A percentile compares a stretch with the other conserved stretches of the same genome.
Evolutionary conservation across 352 stramenopile genomes (phyloP).

Genomic region (Pythium myriotylum): DNA sequence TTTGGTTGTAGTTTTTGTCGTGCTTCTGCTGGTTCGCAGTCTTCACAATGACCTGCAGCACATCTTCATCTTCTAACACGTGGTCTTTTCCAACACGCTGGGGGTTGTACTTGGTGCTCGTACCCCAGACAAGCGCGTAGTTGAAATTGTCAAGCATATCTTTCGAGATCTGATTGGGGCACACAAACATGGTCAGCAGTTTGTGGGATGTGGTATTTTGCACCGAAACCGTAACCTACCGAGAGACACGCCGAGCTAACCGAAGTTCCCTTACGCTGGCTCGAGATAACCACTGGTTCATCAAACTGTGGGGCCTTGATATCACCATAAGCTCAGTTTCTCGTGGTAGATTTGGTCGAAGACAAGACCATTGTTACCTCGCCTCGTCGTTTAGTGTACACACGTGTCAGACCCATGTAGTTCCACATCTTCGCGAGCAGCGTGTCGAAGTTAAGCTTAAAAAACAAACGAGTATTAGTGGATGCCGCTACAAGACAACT

Average conservation of each 20-base stretch:
- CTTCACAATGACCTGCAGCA: conserved; percentile 98
- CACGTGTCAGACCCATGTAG: conserved; percentile 89
- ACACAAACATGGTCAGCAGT: not conserved
- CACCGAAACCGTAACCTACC: conserved; percentile 41
- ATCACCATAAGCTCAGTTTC: not conserved
- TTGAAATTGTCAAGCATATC: conserved; percentile 97
- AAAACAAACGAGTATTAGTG: not conserved
- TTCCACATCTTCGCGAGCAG: conserved; percentile 90
- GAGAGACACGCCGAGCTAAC: conserved; percentile 84
- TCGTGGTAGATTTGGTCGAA: conserved; percentile 3
- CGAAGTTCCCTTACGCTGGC: conserved; percentile 78
- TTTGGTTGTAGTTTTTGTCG: conserved; percentile 97
- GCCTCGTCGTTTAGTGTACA: conserved; percentile 89
- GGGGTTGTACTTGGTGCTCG: conserved; percentile 97
- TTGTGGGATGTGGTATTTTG: not conserved
- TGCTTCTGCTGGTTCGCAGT: conserved; percentile 98
- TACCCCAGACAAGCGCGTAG: conserved; percentile 98
- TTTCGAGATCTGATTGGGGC: conserved; percentile 75
- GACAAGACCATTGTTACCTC: conserved; percentile 41
- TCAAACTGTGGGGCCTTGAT: conserved; percentile 68
- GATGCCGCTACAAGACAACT: not conserved
- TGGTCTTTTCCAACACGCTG: conserved; percentile 96
- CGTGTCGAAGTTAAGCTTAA: conserved; percentile 96
- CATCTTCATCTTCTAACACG: conserved; percentile 97
- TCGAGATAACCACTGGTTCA: conserved; percentile 84